Evolutionary conservation across 345 rosid species (phyloP).

Genomic region (Eucalyptus shirleyi): DNA sequence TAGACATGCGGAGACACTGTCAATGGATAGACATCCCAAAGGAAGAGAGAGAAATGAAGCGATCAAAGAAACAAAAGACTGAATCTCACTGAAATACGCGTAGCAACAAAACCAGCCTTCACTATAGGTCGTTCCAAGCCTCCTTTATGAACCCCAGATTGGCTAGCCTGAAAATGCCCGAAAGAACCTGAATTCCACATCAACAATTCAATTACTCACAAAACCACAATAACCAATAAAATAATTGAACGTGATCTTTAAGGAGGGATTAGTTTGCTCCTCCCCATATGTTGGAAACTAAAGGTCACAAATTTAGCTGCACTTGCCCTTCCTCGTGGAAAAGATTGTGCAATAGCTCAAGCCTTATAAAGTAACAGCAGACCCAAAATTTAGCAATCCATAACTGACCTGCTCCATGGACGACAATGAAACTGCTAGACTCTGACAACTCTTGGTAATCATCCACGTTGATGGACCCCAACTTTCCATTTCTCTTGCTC

Average conservation of each 20-base stretch:
- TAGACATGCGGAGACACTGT: background rate
- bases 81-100: slow-evolving; percentile 72
- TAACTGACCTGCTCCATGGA: slow-evolving; percentile 86
- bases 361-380: background rate
- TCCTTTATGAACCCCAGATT: slow-evolving; percentile 90
- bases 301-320: background rate
- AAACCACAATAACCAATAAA: background rate
- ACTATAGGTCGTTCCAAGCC: slow-evolving; percentile 61
- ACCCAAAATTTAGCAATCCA: background rate
- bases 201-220: background rate
- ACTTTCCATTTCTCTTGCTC: slow-evolving; percentile 66
- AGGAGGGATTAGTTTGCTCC: background rate
- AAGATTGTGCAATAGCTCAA: background rate
- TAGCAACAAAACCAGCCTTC: slow-evolving; percentile 91
- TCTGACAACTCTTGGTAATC: slow-evolving; percentile 16
- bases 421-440: slow-evolving; percentile 52
- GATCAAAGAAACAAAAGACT: background rate
- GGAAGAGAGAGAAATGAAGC: background rate
- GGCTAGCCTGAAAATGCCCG: slow-evolving; percentile 97
- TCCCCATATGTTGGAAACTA: background rate
- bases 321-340: background rate
- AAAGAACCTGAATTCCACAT: slow-evolving; percentile 56
- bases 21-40: background rate
- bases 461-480: slow-evolving; percentile 25
- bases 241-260: background rate